Base-by-base conservation (phyloP, 2,329 filamentous ascomycete genomes). In the Dryadomyces sulphureus region DNA sequence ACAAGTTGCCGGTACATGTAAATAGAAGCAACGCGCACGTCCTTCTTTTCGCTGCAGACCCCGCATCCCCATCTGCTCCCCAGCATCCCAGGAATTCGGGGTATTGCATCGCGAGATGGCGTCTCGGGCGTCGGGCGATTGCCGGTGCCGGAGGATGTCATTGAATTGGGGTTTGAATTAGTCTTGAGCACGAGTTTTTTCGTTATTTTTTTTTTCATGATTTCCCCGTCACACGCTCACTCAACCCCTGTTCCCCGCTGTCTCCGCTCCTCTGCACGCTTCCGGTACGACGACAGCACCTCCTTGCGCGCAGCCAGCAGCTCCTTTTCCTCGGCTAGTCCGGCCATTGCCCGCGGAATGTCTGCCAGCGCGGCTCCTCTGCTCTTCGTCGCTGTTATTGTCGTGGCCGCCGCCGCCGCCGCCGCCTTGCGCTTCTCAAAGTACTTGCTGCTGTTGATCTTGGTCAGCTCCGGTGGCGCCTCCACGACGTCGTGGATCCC, bases 391-490 rank as follows among this genome's bases (percentile, higher is more conserved):
- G 22, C 16, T 6, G 19, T 20, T 1, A 3, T 16, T 6, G 17
- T 39, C 5, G 3, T 14, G 0, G 25, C 38, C 4, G 39, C 40
- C 3, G 24, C 43, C 2, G 14, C 47, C 7, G 9, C 17, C 2
- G 39, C 38, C 12, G 25, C 36, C 25, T 40, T 80, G 2, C 6
- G 9, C 11, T 25, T 32, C n/a, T 22, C 7, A n/a, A 47, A 47
- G 57, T 82, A 75, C 59, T 82, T 80, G 54, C 77, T 78, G 58
- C 77, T 77, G 50, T 61, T 59, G 62, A 73, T 71, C 50, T 73
- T 78, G 53, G 76, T 73, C 46, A 93, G 71, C 51, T 75, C 74
- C 0, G 89, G 88, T 25, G 89, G 89, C 34, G 84, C 88, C 55
- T 79, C 70, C 3, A 76, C 87, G 24, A 89, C 68, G 50, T 76